Evolutionary conservation across 768 basidiomycete genomes (phyloP).

Genomic region (Tulasnella sp.): DNA sequence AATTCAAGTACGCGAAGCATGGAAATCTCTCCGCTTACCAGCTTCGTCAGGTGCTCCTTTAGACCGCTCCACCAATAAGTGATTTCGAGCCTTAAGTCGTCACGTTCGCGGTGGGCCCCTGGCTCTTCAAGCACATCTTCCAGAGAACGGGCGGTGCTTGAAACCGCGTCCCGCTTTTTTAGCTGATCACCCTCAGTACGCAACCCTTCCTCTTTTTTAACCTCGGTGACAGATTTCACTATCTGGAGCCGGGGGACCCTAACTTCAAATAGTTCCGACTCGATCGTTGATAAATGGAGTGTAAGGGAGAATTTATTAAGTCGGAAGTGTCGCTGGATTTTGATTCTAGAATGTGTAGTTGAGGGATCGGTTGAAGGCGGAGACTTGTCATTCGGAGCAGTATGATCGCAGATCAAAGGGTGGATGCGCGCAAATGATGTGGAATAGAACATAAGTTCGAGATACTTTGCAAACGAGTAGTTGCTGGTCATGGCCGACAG

Average conservation of each 20-base stretch:
- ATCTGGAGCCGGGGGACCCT: slow-evolving; percentile 60
- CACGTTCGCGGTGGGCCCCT: slow-evolving; percentile 41
- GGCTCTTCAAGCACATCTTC: slow-evolving; percentile 30
- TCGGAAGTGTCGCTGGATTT: slow-evolving; percentile 45
- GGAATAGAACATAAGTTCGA: slow-evolving; percentile 53
- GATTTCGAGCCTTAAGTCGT: slow-evolving; percentile 55
- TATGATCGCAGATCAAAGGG: slow-evolving; percentile 47
- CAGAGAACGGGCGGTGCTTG: slow-evolving; percentile 23
- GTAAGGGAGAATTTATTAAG: slow-evolving; percentile 40
- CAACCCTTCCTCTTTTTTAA: slow-evolving; percentile 28
- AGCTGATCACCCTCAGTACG: not conserved
- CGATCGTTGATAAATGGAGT: slow-evolving; percentile 42
- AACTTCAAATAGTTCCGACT: slow-evolving; percentile 60
- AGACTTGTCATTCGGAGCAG: not conserved
- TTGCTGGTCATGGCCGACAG: slow-evolving; percentile 39
- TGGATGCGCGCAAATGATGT: slow-evolving; percentile 38
- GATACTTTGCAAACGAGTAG: slow-evolving; percentile 54
- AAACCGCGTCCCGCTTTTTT: not conserved
- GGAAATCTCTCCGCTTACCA: slow-evolving; percentile 43
- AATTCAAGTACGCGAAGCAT: not conserved
- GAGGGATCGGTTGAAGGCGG: not conserved
- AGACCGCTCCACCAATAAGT: slow-evolving; percentile 63
- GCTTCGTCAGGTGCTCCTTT: slow-evolving; percentile 54
- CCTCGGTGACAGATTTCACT: slow-evolving; percentile 32
- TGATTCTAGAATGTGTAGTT: slow-evolving; percentile 32